phyloP scores from a whole-genome alignment of 2,329 filamentous ascomycete genomes.

The Ceratocystiopsis sp. region DNA sequence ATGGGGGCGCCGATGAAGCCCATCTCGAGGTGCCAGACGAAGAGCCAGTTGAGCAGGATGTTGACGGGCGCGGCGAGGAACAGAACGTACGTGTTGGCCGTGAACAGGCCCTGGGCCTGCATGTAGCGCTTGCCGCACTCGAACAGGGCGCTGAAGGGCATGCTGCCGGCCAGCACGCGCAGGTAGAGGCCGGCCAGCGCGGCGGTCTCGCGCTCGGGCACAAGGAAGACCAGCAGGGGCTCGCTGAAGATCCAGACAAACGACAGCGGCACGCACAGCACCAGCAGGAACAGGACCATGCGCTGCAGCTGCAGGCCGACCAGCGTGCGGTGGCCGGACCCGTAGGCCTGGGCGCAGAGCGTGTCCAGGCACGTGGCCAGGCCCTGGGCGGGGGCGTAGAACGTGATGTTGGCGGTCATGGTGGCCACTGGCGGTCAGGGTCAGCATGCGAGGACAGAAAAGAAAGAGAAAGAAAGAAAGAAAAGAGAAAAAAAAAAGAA shows the following conservation, averaged over 20 bases:
- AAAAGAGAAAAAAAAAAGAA: neutral
- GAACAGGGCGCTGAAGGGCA: conserved; percentile 60
- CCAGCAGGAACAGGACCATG: conserved; percentile 59
- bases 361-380: conserved; percentile 83
- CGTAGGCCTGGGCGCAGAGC: conserved; percentile 84
- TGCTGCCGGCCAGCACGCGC: conserved; percentile 49
- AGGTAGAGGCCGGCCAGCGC: conserved; percentile 57
- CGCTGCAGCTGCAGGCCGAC: conserved; percentile 71
- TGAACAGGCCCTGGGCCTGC: conserved; percentile 68
- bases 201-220: conserved; percentile 57
- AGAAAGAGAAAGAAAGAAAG: neutral
- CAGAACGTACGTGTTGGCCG: conserved; percentile 62
- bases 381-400: conserved; percentile 64
- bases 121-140: conserved; percentile 66
- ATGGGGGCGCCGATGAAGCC: conserved; percentile 66
- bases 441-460: neutral
- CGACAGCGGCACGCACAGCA: conserved; percentile 53
- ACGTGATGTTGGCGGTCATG: conserved; percentile 69
- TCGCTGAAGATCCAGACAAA: conserved; percentile 53
- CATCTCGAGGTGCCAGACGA: conserved; percentile 54
- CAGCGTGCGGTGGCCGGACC: conserved; percentile 74
- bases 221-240: conserved; percentile 43
- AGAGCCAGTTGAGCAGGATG: conserved; percentile 59
- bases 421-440: conserved; percentile 31
- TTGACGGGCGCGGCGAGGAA: conserved; percentile 62